Evolutionary conservation across 2,329 filamentous ascomycete genomes (phyloP), one percentile per base, ranked within the genome.

Genomic region (Ophiostoma ips): DNA sequence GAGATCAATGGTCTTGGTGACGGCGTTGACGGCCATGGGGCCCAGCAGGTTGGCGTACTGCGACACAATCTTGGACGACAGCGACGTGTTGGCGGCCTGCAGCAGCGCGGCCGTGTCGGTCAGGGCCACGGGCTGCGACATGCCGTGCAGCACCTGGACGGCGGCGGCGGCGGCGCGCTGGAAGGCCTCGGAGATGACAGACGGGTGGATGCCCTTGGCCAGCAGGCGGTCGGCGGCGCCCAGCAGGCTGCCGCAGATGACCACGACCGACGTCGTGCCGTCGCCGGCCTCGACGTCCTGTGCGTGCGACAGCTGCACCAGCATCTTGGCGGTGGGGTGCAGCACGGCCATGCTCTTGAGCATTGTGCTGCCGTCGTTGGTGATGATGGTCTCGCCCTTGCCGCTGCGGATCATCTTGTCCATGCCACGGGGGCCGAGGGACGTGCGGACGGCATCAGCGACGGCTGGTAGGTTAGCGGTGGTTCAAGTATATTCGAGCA

Each of bases 321-420:
- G 76, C 92, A 98, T 98, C 73, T 95, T 95, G 48, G 92, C 92
- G 46, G 94, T 94, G n/a, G 92, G 92, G 65, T 98, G 92, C 84
- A 98, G 88, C 58, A 98, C 92, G 57, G 87, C 85, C 92, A 98
- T 96, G 73, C 90, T 90, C 72, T 86, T 94, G 63, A 98, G 72
- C 90, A 98, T 98, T 52, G 92, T 98, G 72, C 94, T 94, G 66
- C 92, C 92, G 70, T 98, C 92, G 74, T 98, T 98, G 63, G 92
- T 98, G 71, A 98, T 98, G 67, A 96, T 92, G 52, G 89, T 95
- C 68, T 94, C 87, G 70, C 90, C 92, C 71, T 87, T 95, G 65
- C 88, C 86, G 53, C 84, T 94, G 74, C 94, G 85, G 61, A 98
- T 96, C 89, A 95, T 95, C 75, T 95, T 95, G 73, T 95, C 89